A percentile compares a stretch with the other conserved stretches of the same genome.
These are phyloP conservation scores for Pinus albicaulis DNA, from an alignment of 75 land plant genomes.

Conservation along the genomic window DNA sequence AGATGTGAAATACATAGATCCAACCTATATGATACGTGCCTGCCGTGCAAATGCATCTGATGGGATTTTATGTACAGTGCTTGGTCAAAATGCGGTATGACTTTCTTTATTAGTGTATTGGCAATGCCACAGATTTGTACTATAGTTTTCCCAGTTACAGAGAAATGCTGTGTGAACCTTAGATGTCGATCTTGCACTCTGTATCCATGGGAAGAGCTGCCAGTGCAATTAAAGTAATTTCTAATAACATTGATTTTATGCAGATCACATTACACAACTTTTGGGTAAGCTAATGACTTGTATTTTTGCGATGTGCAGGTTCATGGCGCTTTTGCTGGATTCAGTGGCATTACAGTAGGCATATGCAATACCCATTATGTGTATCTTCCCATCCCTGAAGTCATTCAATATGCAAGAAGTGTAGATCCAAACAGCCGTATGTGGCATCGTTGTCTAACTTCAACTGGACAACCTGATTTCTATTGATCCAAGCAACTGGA, in stretches of 20 bases:
- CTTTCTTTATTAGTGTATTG: not conserved
- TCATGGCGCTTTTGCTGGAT: constrained; percentile 99
- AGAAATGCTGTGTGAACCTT: not conserved
- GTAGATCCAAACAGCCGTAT: constrained; percentile 95
- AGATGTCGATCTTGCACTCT: not conserved
- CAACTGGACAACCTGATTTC: constrained; percentile 99
- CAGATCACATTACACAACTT: constrained; percentile 1
- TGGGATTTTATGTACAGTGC: constrained; percentile 85
- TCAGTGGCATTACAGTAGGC: constrained; percentile 88
- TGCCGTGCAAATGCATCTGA: constrained; percentile 89
- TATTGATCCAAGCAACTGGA: not conserved
- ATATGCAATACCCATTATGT: constrained; percentile 94
- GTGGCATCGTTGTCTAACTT: constrained; percentile 99
- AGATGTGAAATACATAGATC: constrained; percentile 98
- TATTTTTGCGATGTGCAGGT: constrained; percentile 47
- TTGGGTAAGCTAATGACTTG: not conserved
- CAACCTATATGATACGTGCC: constrained; percentile 99
- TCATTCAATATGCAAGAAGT: constrained; percentile 54
- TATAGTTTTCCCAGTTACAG: not conserved
- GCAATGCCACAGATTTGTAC: not conserved
- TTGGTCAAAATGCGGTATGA: constrained; percentile 98
- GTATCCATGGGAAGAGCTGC: not conserved
- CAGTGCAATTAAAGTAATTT: not conserved
- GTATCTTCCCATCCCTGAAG: constrained; percentile 93
- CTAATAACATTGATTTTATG: not conserved